Base-by-base conservation (phyloP, 257 asterid genomes). In the Apocynum venetum region DNA sequence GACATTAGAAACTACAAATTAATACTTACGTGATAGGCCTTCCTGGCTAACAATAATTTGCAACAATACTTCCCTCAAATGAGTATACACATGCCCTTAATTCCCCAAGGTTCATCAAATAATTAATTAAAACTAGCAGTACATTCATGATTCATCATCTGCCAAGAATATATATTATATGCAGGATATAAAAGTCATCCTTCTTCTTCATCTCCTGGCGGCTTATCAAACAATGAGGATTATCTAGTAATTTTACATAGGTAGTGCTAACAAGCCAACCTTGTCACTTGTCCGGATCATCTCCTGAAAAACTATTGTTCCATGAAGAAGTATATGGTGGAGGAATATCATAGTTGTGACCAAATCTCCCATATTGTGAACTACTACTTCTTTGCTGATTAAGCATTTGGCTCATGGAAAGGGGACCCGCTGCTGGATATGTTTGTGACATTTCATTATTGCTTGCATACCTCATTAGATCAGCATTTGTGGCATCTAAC, bases 401-500 rank as follows among this genome's bases (percentile, higher is more conserved):
- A 40, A 73, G n/a, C 19, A 72, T 38, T 2, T 65, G 49, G 69
- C 77, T 77, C 60, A 43, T 65, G 15, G 53, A 67, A 38, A 46
- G 49, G 49, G 31, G 31, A 25, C 31, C 31, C 31, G 31, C 31
- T 25, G 31, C 31, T 25, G 31, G 72, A 47, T 36, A 67, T 13
- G 78, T 20, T 8, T 51, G 52, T 41, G 82, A 31, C 10, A 66
- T 52, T 44, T 77, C 75, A 46, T 57, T 51, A 51, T 3, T 76
- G 63, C 65, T 47, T 0, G 91, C 83, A 57, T 74, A 87, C 17
- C 91, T 82, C 89, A 92, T 83, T 31, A 92, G 66, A 51, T 90
- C 88, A 1, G 97, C 93, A 40, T 90, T 90, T 0, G 94, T 88
- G 3, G 96, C 96, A 36, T 92, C 97, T 3, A 92, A 52, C 75